Percentiles rank a stretch among this genome's conserved stretches.
These are phyloP conservation scores for Fusarium coffeatum DNA, from an alignment of 2,329 filamentous ascomycete genomes.

Conservation along the genomic window DNA sequence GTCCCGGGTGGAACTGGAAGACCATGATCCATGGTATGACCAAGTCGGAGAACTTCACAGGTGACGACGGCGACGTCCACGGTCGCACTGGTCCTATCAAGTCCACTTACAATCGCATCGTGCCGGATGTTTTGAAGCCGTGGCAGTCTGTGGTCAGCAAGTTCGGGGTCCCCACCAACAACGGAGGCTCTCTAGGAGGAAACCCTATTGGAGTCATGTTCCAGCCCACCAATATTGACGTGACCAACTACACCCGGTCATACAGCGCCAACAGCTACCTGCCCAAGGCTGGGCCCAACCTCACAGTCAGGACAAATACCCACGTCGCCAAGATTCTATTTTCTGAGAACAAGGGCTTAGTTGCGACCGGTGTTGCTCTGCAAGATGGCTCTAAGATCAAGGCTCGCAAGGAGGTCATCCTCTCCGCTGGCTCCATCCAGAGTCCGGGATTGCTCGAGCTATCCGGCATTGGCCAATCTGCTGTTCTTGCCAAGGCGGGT, in stretches of 20 bases:
- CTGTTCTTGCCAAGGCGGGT: not conserved
- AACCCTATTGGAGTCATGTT: constrained; percentile 58
- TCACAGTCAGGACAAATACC: constrained; percentile 37
- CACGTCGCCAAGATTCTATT: not conserved
- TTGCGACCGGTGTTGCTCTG: not conserved
- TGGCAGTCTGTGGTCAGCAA: constrained; percentile 55
- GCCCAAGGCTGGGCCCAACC: constrained; percentile 53
- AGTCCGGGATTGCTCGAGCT: not conserved
- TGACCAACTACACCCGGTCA: constrained; percentile 57
- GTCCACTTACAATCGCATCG: constrained; percentile 52
- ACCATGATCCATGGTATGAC: constrained; percentile 51
- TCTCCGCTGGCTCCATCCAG: constrained; percentile 12
- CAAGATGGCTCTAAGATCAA: not conserved
- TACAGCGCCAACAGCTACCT: constrained; percentile 60
- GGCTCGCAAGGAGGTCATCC: constrained; percentile 3
- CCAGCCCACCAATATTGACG: constrained; percentile 59
- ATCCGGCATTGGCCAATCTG: not conserved
- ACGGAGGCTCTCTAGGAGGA: constrained; percentile 57
- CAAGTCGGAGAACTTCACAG: constrained; percentile 40
- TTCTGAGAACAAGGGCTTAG: not conserved
- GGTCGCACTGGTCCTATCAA: constrained; percentile 43
- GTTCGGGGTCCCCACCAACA: constrained; percentile 33
- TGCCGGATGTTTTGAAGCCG: constrained; percentile 55
- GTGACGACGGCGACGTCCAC: constrained; percentile 26
- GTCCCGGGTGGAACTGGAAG: constrained; percentile 52